These are phyloP conservation scores for Teratosphaeriaceae sp. DNA, from an alignment of 2,329 filamentous ascomycete genomes.

Conservation along the genomic window DNA sequence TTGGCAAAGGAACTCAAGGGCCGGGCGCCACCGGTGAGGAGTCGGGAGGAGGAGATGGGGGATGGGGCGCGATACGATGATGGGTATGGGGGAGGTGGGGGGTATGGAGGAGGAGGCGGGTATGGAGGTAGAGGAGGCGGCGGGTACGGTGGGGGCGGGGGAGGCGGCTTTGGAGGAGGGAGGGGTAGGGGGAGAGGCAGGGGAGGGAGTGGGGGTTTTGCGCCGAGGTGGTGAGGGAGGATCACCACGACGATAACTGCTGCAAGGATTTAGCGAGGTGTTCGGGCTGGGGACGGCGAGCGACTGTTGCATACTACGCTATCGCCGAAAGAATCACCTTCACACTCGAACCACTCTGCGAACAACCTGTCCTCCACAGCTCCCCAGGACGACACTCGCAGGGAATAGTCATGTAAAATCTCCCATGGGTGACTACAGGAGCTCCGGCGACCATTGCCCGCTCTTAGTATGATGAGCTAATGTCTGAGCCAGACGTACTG, in stretches of 20 bases:
- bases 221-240: slow-evolving; percentile 1
- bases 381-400: too few species aligned
- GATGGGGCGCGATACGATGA: slow-evolving; percentile 28
- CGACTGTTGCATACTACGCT: too few species aligned
- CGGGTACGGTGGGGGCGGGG: slow-evolving; percentile 3
- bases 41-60: slow-evolving; percentile 34
- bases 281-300: not conserved
- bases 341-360: too few species aligned
- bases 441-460: too few species aligned
- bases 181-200: slow-evolving; percentile 6
- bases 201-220: slow-evolving; percentile 3
- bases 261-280: not conserved
- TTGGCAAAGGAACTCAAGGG: slow-evolving; percentile 82
- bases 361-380: too few species aligned
- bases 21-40: slow-evolving; percentile 53
- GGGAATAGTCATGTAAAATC: too few species aligned
- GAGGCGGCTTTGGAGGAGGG: slow-evolving; percentile 3
- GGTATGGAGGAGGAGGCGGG: slow-evolving; percentile 3
- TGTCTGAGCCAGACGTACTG: too few species aligned
- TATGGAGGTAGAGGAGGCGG: slow-evolving; percentile 7
- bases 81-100: slow-evolving; percentile 14
- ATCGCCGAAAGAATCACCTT: too few species aligned
- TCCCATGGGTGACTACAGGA: too few species aligned
- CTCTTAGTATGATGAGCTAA: too few species aligned
- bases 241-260: not conserved